Evolutionary conservation across 495 filamentous ascomycete genomes (phyloP).

Genomic region (Talaromyces ruber): DNA sequence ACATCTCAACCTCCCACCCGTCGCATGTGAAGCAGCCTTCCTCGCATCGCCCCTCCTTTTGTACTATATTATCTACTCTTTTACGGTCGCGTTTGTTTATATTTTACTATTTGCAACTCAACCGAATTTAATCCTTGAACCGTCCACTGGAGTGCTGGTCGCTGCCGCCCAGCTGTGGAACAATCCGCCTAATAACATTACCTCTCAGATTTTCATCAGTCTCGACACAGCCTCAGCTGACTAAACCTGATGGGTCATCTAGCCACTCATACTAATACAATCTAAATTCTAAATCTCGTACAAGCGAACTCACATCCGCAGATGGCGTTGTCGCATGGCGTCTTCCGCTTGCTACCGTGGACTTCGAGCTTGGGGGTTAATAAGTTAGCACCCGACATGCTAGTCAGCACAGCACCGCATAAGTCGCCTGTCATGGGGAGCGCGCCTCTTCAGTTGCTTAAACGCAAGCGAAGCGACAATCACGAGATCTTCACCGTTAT

Average conservation of each 20-base stretch:
- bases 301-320: neutral
- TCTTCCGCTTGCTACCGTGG: constrained; percentile 51
- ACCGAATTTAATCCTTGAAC: neutral
- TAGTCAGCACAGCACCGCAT: constrained; percentile 24
- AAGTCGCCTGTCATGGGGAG: constrained; percentile 30
- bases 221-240: neutral
- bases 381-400: constrained; percentile 41
- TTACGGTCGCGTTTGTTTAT: neutral
- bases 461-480: constrained; percentile 46
- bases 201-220: neutral
- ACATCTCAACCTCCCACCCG: neutral
- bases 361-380: constrained; percentile 46
- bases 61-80: neutral
- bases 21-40: neutral
- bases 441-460: constrained; percentile 36
- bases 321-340: constrained; percentile 39
- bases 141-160: neutral
- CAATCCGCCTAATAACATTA: neutral
- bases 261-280: neutral
- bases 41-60: neutral
- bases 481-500: constrained; percentile 14
- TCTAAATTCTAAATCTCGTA: neutral
- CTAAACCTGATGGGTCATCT: constrained; percentile 4
- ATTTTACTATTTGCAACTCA: neutral
- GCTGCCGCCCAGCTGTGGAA: neutral